Base-by-base conservation (phyloP, 441 rosid species). In the Croton setiger region DNA sequence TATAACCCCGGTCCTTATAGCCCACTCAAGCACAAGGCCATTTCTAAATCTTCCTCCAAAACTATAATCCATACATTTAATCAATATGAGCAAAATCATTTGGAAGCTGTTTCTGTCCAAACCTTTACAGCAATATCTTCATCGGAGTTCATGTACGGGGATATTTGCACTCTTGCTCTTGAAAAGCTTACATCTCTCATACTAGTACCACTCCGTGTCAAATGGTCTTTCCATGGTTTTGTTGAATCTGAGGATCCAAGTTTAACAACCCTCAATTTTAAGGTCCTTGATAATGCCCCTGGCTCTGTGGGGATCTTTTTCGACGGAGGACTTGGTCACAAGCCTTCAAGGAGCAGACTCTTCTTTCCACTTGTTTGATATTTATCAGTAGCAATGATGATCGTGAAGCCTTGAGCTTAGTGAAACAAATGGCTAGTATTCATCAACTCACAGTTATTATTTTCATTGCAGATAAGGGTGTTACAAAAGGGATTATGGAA, bases 251-350 rank as follows among this genome's bases (percentile, higher is more conserved):
- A 83, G 12, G 74, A 65, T 41, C 72, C 54, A 14, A 60, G 13
- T n/a, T 52, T 80, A 43, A 66, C 87, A 7, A 68, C 59, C 15
- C 69, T 86, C 5, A 86, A 86, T 21, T 3, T 23, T 17, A 72
- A 67, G 1, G 84, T 84, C 55, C 78, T 87, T 4, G 80, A 81
- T 6, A 82, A 72, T 20, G 85, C 89, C 12, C 92, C 90, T 43
- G 86, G 89, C 71, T 87, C 96, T 7, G 79, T 85, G 0, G 92
- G 87, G 5, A 81, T 87, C 49, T 71, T 81, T 39, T 63, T 87
- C 14, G 82, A 84, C 47, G 77, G 85, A 8, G 82, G 83, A 7
- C 59, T 35, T 21, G 58, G 58, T 7, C 3, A n/a, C 20, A 13
- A 45, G 1, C 48, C 13, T 3, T 53, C 27, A 13, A 8, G 15